A percentile compares a stretch with the other conserved stretches of the same genome.
Conservation (phyloP, 768 basidiomycete species). For the Amanita phalloides region DNA sequence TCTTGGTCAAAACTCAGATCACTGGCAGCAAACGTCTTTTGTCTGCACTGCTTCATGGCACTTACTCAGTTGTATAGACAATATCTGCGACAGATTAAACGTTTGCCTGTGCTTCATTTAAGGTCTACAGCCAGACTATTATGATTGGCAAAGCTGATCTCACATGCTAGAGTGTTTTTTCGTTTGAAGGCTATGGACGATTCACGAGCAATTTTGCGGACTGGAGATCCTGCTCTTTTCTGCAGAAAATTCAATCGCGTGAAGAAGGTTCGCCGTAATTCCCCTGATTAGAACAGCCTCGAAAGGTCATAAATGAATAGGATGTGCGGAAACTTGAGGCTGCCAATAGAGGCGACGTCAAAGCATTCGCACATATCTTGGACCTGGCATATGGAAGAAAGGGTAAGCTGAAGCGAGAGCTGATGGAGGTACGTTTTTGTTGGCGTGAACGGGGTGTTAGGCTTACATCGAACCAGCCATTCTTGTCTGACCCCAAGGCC, state of each 20-base stretch:
- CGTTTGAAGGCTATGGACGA: slow-evolving; percentile 48
- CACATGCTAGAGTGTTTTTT: slow-evolving; percentile 50
- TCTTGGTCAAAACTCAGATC: neutral
- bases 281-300: slow-evolving; percentile 1
- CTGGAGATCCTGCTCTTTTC: slow-evolving; percentile 17
- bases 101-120: slow-evolving; percentile 32
- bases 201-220: slow-evolving; percentile 31
- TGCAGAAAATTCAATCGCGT: slow-evolving; percentile 36
- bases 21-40: neutral
- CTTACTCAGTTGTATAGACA: slow-evolving; percentile 27
- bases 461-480: slow-evolving; percentile 28
- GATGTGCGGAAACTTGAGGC: slow-evolving; percentile 38
- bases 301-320: slow-evolving; percentile 21
- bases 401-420: slow-evolving; percentile 58
- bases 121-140: slow-evolving; percentile 19
- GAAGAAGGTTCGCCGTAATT: slow-evolving; percentile 29
- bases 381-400: slow-evolving; percentile 68
- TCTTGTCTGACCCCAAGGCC: slow-evolving; percentile 36
- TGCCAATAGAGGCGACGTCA: slow-evolving; percentile 39
- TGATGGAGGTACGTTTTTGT: slow-evolving; percentile 42
- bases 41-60: neutral
- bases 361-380: slow-evolving; percentile 47
- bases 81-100: slow-evolving; percentile 29
- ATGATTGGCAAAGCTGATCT: neutral
- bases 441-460: neutral